Evolutionary conservation across 2,329 filamentous ascomycete species (phyloP).

Genomic region (Thielaviopsis cerberus): DNA sequence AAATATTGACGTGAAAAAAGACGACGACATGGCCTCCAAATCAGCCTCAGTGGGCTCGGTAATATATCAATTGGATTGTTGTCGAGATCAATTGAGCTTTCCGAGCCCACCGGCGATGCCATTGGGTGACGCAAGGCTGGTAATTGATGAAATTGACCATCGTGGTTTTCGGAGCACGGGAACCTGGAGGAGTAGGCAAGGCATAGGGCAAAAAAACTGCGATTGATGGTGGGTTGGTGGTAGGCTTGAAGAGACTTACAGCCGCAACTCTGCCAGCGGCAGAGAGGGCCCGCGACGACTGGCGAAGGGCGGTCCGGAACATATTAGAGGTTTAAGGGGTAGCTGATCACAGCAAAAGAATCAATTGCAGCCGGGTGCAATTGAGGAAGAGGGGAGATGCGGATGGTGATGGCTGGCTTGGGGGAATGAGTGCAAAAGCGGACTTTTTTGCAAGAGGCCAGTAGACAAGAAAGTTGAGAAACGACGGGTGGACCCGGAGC

Average conservation of each 20-base stretch:
- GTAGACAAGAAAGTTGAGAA: constrained; percentile 12
- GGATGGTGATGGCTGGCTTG: constrained; percentile 13
- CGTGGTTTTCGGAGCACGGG: constrained; percentile 16
- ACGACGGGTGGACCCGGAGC: constrained; percentile 12
- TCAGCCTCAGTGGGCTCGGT: constrained; percentile 6
- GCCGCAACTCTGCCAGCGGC: constrained; percentile 76
- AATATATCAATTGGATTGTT: constrained; percentile 7
- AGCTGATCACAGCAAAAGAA: constrained; percentile 23
- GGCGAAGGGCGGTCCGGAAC: constrained; percentile 97
- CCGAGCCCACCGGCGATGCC: constrained; percentile 7
- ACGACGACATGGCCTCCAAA: constrained; percentile 11
- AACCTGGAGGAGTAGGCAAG: constrained; percentile 3
- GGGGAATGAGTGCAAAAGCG: constrained; percentile 14
- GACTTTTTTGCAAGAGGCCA: constrained; percentile 12
- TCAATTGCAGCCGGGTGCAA: constrained; percentile 46
- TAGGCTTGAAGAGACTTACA: constrained; percentile 50
- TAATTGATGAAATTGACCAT: constrained; percentile 28
- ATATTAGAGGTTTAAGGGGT: constrained; percentile 33
- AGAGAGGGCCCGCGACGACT: constrained; percentile 89
- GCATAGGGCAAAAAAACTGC: neutral
- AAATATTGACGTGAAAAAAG: constrained; percentile 17
- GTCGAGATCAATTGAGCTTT: constrained; percentile 9
- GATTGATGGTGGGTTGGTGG: neutral
- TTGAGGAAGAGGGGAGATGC: constrained; percentile 27
- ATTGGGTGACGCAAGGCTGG: constrained; percentile 15